phyloP scores from a whole-genome alignment of 805 yeast genomes.

The Wickerhamiella australiensis region DNA sequence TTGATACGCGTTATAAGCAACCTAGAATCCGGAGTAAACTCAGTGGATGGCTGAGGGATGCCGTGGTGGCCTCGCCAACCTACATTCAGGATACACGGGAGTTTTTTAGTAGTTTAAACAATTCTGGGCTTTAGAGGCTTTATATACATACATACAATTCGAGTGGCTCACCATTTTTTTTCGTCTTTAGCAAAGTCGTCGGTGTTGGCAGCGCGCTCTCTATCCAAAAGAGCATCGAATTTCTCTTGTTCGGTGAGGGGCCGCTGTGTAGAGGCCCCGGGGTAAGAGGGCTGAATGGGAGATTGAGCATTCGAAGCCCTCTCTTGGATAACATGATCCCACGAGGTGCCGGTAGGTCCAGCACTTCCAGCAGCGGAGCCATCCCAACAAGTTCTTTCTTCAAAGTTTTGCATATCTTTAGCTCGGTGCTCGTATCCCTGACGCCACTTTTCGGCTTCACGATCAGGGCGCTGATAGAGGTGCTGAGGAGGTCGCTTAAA shows the following conservation, averaged over 20 bases:
- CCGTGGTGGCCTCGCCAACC: conserved; percentile 18
- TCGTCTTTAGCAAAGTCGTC: conserved; percentile 16
- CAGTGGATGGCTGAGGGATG: conserved; percentile 60
- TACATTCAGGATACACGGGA: conserved; percentile 6
- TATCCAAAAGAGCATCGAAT: conserved; percentile 19
- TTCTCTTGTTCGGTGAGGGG: conserved; percentile 13
- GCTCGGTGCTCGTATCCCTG: conserved; percentile 6
- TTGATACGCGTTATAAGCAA: conserved; percentile 51
- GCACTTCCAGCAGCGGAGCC: neutral
- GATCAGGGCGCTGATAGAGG: conserved; percentile 8
- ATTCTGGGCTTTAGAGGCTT: neutral
- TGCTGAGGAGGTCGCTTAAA: neutral
- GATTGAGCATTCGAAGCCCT: neutral
- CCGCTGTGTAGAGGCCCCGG: neutral
- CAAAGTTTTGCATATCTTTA: conserved; percentile 1
- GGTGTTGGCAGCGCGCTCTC: conserved; percentile 13
- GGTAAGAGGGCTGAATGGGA: neutral
- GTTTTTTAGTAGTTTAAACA: conserved; percentile 8
- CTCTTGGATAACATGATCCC: neutral
- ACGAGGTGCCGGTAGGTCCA: neutral
- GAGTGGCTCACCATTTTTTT: conserved; percentile 18
- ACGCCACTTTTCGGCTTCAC: conserved; percentile 8
- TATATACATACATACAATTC: neutral
- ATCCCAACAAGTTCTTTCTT: neutral
- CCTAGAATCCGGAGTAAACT: conserved; percentile 43